A percentile compares a stretch with the other conserved stretches of the same genome.
Conservation (phyloP, 331 rosid genomes). For the Acacia concinna region DNA sequence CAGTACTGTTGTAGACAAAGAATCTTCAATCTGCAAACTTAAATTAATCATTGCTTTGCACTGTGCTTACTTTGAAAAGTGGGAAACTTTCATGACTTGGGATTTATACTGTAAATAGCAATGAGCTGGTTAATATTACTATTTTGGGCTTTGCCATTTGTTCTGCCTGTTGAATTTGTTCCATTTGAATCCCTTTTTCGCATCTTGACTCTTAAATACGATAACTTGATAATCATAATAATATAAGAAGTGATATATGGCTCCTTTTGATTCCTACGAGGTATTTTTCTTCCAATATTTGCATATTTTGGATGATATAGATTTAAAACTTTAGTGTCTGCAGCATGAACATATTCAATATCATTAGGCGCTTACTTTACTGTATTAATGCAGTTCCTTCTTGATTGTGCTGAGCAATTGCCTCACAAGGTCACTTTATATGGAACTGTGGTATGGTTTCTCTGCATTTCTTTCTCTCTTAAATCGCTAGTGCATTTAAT, state of each 20-base stretch:
- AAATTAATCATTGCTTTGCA: neutral
- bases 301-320: neutral
- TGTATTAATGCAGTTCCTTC: constrained; percentile 65
- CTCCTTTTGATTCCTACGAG: neutral
- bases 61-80: neutral
- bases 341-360: neutral
- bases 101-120: neutral
- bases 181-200: neutral
- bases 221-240: constrained; percentile 4
- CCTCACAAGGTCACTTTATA: constrained; percentile 89
- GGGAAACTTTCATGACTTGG: neutral
- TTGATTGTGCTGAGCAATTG: constrained; percentile 75
- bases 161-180: neutral
- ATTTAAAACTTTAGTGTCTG: neutral
- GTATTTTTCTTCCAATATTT: neutral
- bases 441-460: constrained; percentile 70
- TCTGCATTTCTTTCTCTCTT: constrained; percentile 8
- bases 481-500: neutral
- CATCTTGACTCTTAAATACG: constrained; percentile 12
- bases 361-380: constrained; percentile 17
- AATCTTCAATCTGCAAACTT: neutral
- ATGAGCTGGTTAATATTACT: neutral
- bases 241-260: neutral
- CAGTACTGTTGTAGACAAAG: neutral
- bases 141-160: neutral